A percentile compares a stretch with the other conserved stretches of the same genome.
Evolutionary conservation across 2,329 filamentous ascomycete species (phyloP).

Genomic region (Fusarium cicatricum): DNA sequence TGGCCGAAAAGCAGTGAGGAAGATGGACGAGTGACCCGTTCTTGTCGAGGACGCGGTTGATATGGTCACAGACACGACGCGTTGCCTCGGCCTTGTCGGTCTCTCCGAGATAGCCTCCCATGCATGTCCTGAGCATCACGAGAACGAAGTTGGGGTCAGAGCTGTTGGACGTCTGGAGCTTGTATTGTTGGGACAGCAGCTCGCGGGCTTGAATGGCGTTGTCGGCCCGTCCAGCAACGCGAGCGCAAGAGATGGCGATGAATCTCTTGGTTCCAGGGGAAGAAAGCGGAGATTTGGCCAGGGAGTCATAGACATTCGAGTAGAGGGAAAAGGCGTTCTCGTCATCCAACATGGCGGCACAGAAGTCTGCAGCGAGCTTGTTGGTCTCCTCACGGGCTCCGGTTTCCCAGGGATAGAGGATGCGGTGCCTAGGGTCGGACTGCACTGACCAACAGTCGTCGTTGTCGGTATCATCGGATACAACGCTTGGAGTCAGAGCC

Average conservation of each 20-base stretch:
- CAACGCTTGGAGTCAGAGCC: neutral
- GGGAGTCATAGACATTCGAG: constrained; percentile 13
- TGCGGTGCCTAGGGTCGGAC: neutral
- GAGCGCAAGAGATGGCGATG: constrained; percentile 31
- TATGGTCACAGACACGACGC: constrained; percentile 9
- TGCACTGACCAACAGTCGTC: neutral
- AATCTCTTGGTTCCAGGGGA: constrained; percentile 10
- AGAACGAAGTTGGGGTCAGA: constrained; percentile 23
- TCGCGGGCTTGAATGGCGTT: constrained; percentile 24
- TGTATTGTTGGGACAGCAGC: constrained; percentile 17
- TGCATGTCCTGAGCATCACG: constrained; percentile 28
- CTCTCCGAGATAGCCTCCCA: constrained; percentile 16
- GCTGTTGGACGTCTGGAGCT: neutral
- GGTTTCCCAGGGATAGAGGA: constrained; percentile 28
- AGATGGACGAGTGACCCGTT: constrained; percentile 16
- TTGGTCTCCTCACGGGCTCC: constrained; percentile 22
- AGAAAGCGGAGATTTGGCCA: constrained; percentile 3
- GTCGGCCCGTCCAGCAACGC: constrained; percentile 29
- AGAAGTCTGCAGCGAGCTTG: constrained; percentile 41
- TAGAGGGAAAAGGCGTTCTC: constrained; percentile 36
- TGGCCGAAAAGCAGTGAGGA: constrained; percentile 20
- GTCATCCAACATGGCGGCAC: constrained; percentile 38
- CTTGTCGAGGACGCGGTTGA: constrained; percentile 15
- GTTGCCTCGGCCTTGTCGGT: neutral
- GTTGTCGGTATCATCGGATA: constrained; percentile 14